Conservation (phyloP, 345 rosid genomes). For the Arabidopsis arenosa region DNA sequence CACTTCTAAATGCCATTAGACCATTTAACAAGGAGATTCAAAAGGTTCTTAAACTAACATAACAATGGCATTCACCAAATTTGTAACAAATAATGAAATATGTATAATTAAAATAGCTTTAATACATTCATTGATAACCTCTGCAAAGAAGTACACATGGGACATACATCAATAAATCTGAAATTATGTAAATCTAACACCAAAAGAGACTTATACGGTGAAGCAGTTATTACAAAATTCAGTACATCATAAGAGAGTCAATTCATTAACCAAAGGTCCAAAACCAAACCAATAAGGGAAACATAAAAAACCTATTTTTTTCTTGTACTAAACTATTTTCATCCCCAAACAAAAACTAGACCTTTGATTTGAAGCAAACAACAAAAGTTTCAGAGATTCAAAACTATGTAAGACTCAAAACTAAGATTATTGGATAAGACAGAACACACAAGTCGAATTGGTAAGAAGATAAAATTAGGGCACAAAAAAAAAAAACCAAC, state of each 20-base stretch:
- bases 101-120: conserved; percentile 16
- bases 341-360: neutral
- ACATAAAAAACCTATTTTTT: neutral
- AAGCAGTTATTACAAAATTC: neutral
- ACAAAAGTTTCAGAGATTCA: conserved; percentile 1
- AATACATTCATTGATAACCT: conserved; percentile 42
- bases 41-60: neutral
- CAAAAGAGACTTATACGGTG: conserved; percentile 21
- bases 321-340: conserved; percentile 18
- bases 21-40: neutral
- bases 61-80: too few species aligned
- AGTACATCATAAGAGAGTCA: conserved; percentile 40
- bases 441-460: conserved; percentile 2
- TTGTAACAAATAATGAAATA: neutral
- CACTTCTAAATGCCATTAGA: conserved; percentile 19
- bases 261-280: conserved; percentile 1
- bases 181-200: conserved; percentile 33
- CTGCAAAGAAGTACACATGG: conserved; percentile 41
- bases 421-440: neutral
- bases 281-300: conserved; percentile 18
- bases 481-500: conserved; percentile 4
- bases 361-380: conserved; percentile 13
- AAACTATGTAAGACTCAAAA: neutral
- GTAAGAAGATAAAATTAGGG: conserved; percentile 32
- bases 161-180: conserved; percentile 38